A percentile compares a stretch with the other conserved stretches of the same genome.
Evolutionary conservation across 352 stramenopile species (phyloP).

Genomic region (Phytophthora idaei): DNA sequence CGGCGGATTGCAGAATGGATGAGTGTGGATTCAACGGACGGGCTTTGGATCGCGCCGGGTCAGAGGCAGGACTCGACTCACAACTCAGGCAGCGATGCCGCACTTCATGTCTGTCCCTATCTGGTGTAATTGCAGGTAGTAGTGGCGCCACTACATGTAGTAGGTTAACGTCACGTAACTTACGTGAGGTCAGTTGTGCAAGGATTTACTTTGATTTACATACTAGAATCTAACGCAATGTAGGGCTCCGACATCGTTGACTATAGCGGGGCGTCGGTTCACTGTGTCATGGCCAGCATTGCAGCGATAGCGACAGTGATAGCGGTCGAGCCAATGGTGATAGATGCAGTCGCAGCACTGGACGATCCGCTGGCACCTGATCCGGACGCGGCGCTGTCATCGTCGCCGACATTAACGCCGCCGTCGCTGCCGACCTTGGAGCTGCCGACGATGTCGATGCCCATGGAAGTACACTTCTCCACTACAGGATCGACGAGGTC

Average conservation of each 20-base stretch:
- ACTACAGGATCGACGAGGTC: slow-evolving; percentile 49
- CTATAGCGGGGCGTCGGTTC: background rate
- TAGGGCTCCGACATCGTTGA: background rate
- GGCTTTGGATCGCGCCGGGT: slow-evolving; percentile 4
- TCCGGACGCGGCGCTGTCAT: slow-evolving; percentile 20
- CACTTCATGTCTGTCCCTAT: slow-evolving; percentile 6
- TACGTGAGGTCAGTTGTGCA: background rate
- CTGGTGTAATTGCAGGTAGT: background rate
- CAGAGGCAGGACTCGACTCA: background rate
- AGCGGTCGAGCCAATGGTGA: background rate
- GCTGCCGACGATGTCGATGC: slow-evolving; percentile 33
- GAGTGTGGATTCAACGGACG: slow-evolving; percentile 1
- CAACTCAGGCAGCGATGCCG: background rate
- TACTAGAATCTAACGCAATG: slow-evolving; percentile 6
- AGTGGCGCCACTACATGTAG: background rate
- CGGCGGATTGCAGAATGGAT: slow-evolving; percentile 10
- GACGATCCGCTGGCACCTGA: slow-evolving; percentile 29
- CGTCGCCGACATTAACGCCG: slow-evolving; percentile 25
- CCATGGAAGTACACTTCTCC: slow-evolving; percentile 39
- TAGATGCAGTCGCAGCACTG: background rate
- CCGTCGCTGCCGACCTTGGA: slow-evolving; percentile 26
- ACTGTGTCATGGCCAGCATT: slow-evolving; percentile 1
- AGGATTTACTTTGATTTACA: slow-evolving; percentile 4
- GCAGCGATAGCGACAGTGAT: background rate
- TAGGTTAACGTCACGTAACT: too few species aligned